Conservation (phyloP, 352 stramenopile species). For the Blastocystis sp. region DNA sequence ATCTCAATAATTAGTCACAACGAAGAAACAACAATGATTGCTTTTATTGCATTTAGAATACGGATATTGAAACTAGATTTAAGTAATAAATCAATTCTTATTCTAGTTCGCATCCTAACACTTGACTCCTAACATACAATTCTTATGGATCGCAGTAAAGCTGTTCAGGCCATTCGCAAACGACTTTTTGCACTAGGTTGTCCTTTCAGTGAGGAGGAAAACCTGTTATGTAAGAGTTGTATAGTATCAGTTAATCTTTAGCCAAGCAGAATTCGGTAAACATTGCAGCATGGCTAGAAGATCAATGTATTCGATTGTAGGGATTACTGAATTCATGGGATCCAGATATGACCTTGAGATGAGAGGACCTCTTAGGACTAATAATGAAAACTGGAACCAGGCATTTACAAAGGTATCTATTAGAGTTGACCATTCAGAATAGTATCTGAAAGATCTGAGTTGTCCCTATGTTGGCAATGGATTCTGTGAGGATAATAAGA, state of each 20-base stretch:
- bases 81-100: neutral
- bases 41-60: no score
- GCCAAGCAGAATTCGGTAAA: conserved; percentile 30
- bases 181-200: neutral
- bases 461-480: conserved; percentile 1
- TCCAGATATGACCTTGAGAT: conserved; percentile 26
- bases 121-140: neutral
- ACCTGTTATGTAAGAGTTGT: neutral
- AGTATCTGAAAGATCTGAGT: conserved; percentile 22
- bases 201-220: neutral
- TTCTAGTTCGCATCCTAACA: neutral
- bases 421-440: neutral
- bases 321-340: neutral
- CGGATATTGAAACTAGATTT: neutral
- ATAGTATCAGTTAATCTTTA: neutral
- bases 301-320: conserved; percentile 58
- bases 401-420: neutral
- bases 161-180: conserved; percentile 22
- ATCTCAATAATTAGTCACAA: no score
- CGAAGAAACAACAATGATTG: no score
- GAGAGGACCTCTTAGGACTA: conserved; percentile 1
- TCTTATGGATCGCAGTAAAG: conserved; percentile 44
- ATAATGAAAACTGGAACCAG: neutral
- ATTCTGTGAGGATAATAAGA: conserved; percentile 14
- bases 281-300: conserved; percentile 36